These are phyloP conservation scores for Coemansia umbellata DNA, from an alignment of 192 early-diverging fungal genomes.

Conservation along the genomic window DNA sequence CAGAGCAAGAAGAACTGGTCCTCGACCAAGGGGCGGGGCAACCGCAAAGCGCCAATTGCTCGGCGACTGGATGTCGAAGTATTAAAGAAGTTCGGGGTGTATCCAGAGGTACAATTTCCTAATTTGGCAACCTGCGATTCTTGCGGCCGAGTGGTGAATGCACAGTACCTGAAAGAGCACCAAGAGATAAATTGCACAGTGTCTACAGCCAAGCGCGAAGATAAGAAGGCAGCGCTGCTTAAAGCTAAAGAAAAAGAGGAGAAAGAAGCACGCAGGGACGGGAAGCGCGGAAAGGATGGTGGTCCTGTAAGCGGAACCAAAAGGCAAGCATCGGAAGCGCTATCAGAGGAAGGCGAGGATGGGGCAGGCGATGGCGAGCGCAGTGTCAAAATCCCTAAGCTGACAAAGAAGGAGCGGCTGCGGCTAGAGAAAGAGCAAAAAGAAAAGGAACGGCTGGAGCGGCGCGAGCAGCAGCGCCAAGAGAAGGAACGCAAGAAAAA, in stretches of 20 bases:
- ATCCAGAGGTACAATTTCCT: constrained; percentile 40
- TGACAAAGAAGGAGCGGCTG: constrained; percentile 39
- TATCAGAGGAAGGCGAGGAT: constrained; percentile 10
- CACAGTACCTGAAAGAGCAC: constrained; percentile 46
- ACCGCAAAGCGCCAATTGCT: constrained; percentile 50
- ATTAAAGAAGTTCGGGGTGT: constrained; percentile 48
- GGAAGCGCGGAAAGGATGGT: not conserved
- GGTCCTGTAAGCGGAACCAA: constrained; percentile 8
- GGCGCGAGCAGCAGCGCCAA: constrained; percentile 29
- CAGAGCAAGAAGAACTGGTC: constrained; percentile 58
- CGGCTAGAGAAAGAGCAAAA: constrained; percentile 39
- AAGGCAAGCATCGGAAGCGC: constrained; percentile 19
- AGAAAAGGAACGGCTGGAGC: constrained; percentile 34
- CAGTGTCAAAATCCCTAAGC: constrained; percentile 14
- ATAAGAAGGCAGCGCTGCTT: constrained; percentile 4
- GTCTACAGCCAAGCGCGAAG: constrained; percentile 28
- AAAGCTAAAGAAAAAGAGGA: constrained; percentile 3
- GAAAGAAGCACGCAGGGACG: not conserved
- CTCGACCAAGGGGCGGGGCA: constrained; percentile 51
- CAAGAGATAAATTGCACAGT: constrained; percentile 44
- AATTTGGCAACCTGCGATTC: constrained; percentile 41
- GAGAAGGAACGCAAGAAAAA: constrained; percentile 47
- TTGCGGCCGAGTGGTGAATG: constrained; percentile 41
- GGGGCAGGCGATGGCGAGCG: not conserved
- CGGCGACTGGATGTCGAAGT: constrained; percentile 48